phyloP scores from a whole-genome alignment of 129 eudicot genomes.

The Tagetes erecta region DNA sequence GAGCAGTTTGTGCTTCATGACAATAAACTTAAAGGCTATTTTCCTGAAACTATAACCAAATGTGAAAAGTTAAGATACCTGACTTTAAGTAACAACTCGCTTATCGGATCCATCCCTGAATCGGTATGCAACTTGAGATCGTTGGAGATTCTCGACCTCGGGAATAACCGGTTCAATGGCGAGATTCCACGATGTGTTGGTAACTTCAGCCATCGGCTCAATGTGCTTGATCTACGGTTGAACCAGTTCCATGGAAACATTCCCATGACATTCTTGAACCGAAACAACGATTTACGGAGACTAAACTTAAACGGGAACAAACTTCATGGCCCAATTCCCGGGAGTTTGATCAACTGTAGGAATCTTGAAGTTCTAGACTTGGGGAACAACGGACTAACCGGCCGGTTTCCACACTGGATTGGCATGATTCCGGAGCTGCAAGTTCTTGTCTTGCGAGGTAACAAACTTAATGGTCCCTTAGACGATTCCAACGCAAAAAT shows the following conservation, averaged over 20 bases:
- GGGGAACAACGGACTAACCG: slow-evolving; percentile 36
- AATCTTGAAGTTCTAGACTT: slow-evolving; percentile 41
- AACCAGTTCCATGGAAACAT: slow-evolving; percentile 32
- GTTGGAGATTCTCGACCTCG: slow-evolving; percentile 29
- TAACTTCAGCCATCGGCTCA: slow-evolving; percentile 29
- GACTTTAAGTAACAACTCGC: slow-evolving; percentile 26
- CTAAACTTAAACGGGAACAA: slow-evolving; percentile 34
- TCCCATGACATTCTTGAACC: slow-evolving; percentile 14
- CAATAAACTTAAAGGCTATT: slow-evolving; percentile 26
- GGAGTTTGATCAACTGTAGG: slow-evolving; percentile 21
- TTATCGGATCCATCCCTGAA: slow-evolving; percentile 22
- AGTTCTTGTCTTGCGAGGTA: slow-evolving; percentile 42
- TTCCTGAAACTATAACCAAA: slow-evolving; percentile 25
- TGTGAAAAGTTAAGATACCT: slow-evolving; percentile 24
- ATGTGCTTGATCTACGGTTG: slow-evolving; percentile 22
- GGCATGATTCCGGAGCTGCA: slow-evolving; percentile 37
- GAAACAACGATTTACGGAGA: slow-evolving; percentile 7
- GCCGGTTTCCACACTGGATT: slow-evolving; percentile 34
- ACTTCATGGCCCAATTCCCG: slow-evolving; percentile 32
- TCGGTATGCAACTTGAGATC: slow-evolving; percentile 33
- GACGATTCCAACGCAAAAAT: slow-evolving; percentile 10
- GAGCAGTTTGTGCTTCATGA: slow-evolving; percentile 37
- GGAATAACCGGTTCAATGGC: slow-evolving; percentile 33
- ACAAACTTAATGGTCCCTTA: slow-evolving; percentile 34
- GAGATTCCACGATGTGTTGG: slow-evolving; percentile 31